These are phyloP conservation scores for Sporothrix luriei DNA, from an alignment of 2,329 filamentous ascomycete species.

Conservation along the genomic window DNA sequence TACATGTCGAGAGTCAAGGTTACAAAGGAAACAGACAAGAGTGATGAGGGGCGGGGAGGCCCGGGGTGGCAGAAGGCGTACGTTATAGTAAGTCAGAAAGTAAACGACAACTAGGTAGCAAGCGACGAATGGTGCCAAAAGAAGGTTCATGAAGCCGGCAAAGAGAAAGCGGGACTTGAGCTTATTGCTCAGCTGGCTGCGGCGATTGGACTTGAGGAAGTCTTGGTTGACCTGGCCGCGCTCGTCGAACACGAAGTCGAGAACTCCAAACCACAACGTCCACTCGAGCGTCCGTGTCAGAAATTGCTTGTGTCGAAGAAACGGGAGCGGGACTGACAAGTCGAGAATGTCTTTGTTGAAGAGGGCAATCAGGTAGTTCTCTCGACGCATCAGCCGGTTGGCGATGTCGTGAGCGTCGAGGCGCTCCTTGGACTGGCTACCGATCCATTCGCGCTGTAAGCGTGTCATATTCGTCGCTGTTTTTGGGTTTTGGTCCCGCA, in stretches of 20 bases:
- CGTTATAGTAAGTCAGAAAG: constrained; percentile 93
- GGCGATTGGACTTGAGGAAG: constrained; percentile 81
- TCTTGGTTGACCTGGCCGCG: constrained; percentile 82
- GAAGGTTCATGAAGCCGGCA: constrained; percentile 80
- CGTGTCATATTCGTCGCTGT: constrained; percentile 64
- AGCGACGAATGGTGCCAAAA: constrained; percentile 86
- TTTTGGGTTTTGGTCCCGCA: constrained; percentile 83
- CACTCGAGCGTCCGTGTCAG: constrained; percentile 90
- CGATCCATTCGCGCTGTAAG: constrained; percentile 61
- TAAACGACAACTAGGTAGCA: constrained; percentile 84
- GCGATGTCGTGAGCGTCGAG: constrained; percentile 97
- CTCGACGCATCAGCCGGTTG: constrained; percentile 91
- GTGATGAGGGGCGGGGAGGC: no score
- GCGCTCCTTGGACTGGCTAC: constrained; percentile 87
- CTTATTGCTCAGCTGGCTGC: constrained; percentile 75
- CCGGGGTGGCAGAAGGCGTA: constrained; percentile 47
- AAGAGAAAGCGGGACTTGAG: constrained; percentile 78
- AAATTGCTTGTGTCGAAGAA: constrained; percentile 74
- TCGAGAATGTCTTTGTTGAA: constrained; percentile 97
- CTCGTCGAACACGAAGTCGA: constrained; percentile 92
- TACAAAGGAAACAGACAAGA: neutral
- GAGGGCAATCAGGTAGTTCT: constrained; percentile 95
- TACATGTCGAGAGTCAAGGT: neutral
- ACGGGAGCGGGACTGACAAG: constrained; percentile 81
- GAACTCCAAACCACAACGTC: constrained; percentile 86